phyloP scores from a whole-genome alignment of 2,329 filamentous ascomycete genomes.

The Pseudogymnoascus pannorum region DNA sequence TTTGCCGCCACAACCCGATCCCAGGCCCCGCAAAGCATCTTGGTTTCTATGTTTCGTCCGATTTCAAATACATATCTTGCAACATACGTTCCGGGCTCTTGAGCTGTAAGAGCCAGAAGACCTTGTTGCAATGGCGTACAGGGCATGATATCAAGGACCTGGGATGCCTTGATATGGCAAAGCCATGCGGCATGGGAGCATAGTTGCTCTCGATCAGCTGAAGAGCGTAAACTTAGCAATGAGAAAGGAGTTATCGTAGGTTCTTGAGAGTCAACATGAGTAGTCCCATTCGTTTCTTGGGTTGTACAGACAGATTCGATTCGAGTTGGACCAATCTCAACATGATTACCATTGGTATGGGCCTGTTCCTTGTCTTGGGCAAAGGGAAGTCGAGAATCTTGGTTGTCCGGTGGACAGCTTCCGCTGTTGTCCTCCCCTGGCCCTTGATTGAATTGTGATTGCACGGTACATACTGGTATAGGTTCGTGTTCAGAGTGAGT shows the following conservation, averaged over 20 bases:
- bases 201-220: background rate
- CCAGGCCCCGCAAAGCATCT: constrained; percentile 11
- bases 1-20: background rate
- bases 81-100: constrained; percentile 28
- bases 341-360: background rate
- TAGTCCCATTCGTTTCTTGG: background rate
- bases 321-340: background rate
- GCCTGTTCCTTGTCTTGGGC: background rate
- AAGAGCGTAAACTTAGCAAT: background rate
- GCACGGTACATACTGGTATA: background rate
- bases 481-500: background rate
- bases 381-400: background rate
- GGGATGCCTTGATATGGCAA: background rate
- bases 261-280: background rate
- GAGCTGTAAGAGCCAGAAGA: constrained; percentile 28
- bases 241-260: background rate
- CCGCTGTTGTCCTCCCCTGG: background rate
- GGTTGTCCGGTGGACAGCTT: background rate
- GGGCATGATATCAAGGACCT: constrained; percentile 29
- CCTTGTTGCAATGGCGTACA: constrained; percentile 31
- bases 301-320: background rate
- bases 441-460: background rate
- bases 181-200: background rate
- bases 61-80: constrained; percentile 18
- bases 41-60: background rate